phyloP scores from a whole-genome alignment of 148 eudicot genomes.

The Rhododendron mucronatum region DNA sequence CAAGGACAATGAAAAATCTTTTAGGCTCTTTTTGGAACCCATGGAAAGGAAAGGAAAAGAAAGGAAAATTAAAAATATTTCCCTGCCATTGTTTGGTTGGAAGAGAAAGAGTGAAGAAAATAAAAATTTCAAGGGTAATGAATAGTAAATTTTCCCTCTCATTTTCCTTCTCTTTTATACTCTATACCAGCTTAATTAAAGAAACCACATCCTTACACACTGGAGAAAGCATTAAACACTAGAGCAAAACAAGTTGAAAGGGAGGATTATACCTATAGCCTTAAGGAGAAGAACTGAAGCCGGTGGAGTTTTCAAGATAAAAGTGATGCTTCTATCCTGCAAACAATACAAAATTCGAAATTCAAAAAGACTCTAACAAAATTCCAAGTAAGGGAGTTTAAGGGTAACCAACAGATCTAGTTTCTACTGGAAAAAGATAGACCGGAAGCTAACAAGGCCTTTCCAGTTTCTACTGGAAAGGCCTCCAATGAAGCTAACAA shows the following conservation, averaged over 20 bases:
- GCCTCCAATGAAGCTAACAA: not conserved
- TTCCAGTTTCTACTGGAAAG: not conserved
- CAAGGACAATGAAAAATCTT: not conserved
- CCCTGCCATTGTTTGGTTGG: too few relatives aligned
- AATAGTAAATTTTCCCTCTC: too few relatives aligned
- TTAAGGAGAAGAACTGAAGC: constrained; percentile 91
- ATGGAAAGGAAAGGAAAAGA: too few relatives aligned
- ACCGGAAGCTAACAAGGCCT: not conserved
- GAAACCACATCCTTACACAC: not conserved
- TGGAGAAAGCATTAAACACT: not conserved
- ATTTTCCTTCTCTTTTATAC: not conserved
- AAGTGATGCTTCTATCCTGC: constrained; percentile 94
- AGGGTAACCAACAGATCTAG: not conserved
- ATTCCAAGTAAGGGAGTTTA: not conserved
- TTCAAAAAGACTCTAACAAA: not conserved
- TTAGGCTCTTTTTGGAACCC: too few relatives aligned
- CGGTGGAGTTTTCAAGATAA: constrained; percentile 91
- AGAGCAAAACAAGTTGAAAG: not conserved
- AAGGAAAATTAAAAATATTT: too few relatives aligned
- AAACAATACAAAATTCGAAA: not conserved
- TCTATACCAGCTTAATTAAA: not conserved
- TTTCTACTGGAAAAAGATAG: not conserved
- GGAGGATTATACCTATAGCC: constrained; percentile 61
- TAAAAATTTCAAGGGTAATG: too few relatives aligned
- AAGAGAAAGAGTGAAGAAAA: too few relatives aligned